Evolutionary conservation across 768 basidiomycete species (phyloP), one percentile per base, ranked within the genome.

Genomic region (Rubroboletus satanas): DNA sequence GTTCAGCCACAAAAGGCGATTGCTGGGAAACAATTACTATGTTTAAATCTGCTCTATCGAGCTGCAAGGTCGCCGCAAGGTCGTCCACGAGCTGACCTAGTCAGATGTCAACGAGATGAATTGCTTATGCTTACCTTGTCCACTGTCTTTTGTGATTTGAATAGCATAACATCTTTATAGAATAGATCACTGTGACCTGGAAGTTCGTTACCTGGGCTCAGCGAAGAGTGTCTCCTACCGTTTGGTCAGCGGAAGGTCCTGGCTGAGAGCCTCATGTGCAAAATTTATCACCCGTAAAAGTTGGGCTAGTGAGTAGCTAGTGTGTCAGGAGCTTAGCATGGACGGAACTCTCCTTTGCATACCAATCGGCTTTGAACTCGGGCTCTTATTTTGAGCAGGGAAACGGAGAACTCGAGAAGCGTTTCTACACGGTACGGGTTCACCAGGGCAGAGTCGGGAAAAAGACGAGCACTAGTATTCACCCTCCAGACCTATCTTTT

Each of bases 161-260:
- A 98, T 6, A 97, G 73, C 0, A 69, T 59, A 2, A 93, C 87
- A 54, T 96, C 91, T 59, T 83, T 84, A 72, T 98, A 98, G 71
- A 82, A 98, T 15, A 96, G 79, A 69, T 96, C 93, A 14, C 94
- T 93, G 54, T 29, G 38, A n/a, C 17, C 23, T 26, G 41, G 11
- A 14, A 17, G 39, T 58, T 45, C 9, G 37, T 43, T 42, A 59
- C 37, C 44, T 51, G 61, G 56, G 54, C 51, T 50, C 52, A 51
- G 5, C 21, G 18, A 41, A 51, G 28, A 38, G 26, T 28, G n/a
- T 21, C 10, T n/a, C 58, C 37, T 57, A 84, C 85, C 87, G 73
- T 72, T 90, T 89, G 14, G 88, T 89, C 8, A 76, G 68, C 1
- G 88, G 80, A 12, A 83, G 68, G 15, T 73, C 76, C 18, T 75